Conservation (phyloP, 768 basidiomycete species). For the Tylopilus balloui region DNA sequence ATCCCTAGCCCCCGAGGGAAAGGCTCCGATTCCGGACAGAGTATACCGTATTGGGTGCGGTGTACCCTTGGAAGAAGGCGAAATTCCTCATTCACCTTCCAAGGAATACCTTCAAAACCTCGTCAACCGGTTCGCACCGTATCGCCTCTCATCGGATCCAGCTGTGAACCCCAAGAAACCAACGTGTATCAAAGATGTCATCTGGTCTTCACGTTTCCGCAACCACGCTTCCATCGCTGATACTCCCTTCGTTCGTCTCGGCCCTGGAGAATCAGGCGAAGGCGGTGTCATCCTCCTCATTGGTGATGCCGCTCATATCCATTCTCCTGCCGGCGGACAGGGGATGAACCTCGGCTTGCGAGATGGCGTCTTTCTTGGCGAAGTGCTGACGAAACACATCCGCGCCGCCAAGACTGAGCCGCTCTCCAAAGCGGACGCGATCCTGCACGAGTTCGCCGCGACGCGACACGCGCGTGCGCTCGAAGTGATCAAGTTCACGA, state of each 20-base stretch:
- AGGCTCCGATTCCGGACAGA: slow-evolving; percentile 3
- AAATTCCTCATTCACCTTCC: slow-evolving; percentile 36
- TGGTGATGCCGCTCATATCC: slow-evolving; percentile 51
- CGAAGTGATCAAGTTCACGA: slow-evolving; percentile 39
- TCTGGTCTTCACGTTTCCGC: slow-evolving; percentile 48
- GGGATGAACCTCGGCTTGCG: slow-evolving; percentile 60
- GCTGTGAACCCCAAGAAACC: slow-evolving; percentile 31
- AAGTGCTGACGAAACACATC: slow-evolving; percentile 38
- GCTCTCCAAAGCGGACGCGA: slow-evolving; percentile 23
- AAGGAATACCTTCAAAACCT: slow-evolving; percentile 42
- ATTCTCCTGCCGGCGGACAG: slow-evolving; percentile 52
- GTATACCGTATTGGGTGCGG: slow-evolving; percentile 41
- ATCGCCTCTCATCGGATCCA: slow-evolving; percentile 32
- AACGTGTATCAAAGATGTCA: slow-evolving; percentile 32
- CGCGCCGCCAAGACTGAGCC: slow-evolving; percentile 8
- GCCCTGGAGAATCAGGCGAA: not conserved
- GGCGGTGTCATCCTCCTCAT: slow-evolving; percentile 28
- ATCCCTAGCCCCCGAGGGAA: slow-evolving; percentile 9
- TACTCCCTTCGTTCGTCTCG: slow-evolving; percentile 32
- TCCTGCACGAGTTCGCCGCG: slow-evolving; percentile 34
- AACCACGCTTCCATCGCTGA: slow-evolving; percentile 42
- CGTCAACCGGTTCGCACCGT: slow-evolving; percentile 39
- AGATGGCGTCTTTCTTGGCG: slow-evolving; percentile 45
- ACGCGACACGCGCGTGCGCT: slow-evolving; percentile 38
- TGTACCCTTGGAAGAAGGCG: slow-evolving; percentile 33